Base-by-base conservation (phyloP, 257 asterid genomes). In the Vinca minor region DNA sequence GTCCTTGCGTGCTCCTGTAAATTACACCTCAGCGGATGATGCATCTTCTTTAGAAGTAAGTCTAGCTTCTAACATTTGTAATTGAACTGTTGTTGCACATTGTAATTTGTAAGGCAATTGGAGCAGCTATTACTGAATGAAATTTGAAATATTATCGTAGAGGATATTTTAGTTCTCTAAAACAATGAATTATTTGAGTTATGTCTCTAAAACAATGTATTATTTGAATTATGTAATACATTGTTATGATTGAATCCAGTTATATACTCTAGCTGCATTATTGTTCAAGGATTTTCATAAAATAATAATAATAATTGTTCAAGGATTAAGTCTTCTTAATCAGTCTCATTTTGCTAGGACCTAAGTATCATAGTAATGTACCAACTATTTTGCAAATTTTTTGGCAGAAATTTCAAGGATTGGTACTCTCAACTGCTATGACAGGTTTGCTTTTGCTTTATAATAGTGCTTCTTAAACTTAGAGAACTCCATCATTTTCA, bases 331-430 rank as follows among this genome's bases (percentile, higher is more conserved):
- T 34, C 49, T 15, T 18, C 21, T 11, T 4, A 2, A 26, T 59
- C 41, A 17, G 15, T 14, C 35, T 21, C 65, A 8, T 38, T 44
- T 38, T 60, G 18, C 34, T 38, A 0, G 20, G 50, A 41, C 20
- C 32, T 38, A 9, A 34, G 7, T 21, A 20, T 41, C 50, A 36
- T 39, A 11, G 15, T 23, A 60, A 60, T 38, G 39, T 17, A 18
- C n/a, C n/a, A n/a, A n/a, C n/a, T n/a, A 11, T 32, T 14, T 60
- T 36, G 21, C 21, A 36, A 7, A 15, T 17, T 54, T 69, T 8
- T 82, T 86, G 38, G 38, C 89, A 92, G 96, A 92, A 80, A 82
- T 70, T 78, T 65, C 74, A 78, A 69, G 84, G 81, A 52, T 68
- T 74, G 71, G 57, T 82, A 13, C 59, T 57, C 45, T 78, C 82